Conservation (phyloP, 2,329 filamentous ascomycete genomes). For the Ophiostoma tasmaniense region DNA sequence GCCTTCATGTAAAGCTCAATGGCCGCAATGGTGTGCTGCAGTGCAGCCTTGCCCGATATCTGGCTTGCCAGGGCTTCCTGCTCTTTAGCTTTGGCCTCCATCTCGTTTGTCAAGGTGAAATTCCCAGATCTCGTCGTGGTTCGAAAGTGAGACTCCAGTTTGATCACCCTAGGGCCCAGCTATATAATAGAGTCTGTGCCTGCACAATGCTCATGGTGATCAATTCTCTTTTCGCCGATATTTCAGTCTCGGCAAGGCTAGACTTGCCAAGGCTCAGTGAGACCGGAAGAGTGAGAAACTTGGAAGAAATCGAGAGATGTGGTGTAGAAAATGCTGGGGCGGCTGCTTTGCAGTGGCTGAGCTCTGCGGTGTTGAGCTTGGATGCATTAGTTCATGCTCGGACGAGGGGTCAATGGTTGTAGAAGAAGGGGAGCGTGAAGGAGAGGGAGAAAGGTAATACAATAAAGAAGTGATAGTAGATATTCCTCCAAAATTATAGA, state of each 20-base stretch:
- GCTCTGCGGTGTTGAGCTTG: neutral
- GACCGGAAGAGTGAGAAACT: neutral
- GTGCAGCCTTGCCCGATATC: slow-evolving; percentile 43
- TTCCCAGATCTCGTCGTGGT: too few relatives aligned
- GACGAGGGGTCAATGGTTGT: neutral
- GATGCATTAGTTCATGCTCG: slow-evolving; percentile 1
- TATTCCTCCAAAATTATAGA: neutral
- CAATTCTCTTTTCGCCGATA: neutral
- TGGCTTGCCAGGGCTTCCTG: slow-evolving; percentile 19
- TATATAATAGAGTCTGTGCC: slow-evolving; percentile 3
- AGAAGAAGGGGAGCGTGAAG: neutral
- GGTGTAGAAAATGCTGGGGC: neutral
- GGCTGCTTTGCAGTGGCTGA: neutral
- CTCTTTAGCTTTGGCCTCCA: slow-evolving; percentile 18
- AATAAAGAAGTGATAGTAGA: too few relatives aligned
- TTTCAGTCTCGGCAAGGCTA: neutral
- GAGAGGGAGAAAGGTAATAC: too few relatives aligned
- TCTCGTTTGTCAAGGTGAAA: too few relatives aligned
- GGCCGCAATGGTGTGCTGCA: slow-evolving; percentile 66
- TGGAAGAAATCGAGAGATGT: too few relatives aligned
- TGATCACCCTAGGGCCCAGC: slow-evolving; percentile 6
- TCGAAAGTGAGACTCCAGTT: neutral
- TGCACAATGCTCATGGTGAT: slow-evolving; percentile 2
- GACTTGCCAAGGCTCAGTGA: neutral
- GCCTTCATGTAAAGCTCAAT: slow-evolving; percentile 78